Conservation (phyloP, 352 stramenopile genomes). For the Phytopythium delawarense region DNA sequence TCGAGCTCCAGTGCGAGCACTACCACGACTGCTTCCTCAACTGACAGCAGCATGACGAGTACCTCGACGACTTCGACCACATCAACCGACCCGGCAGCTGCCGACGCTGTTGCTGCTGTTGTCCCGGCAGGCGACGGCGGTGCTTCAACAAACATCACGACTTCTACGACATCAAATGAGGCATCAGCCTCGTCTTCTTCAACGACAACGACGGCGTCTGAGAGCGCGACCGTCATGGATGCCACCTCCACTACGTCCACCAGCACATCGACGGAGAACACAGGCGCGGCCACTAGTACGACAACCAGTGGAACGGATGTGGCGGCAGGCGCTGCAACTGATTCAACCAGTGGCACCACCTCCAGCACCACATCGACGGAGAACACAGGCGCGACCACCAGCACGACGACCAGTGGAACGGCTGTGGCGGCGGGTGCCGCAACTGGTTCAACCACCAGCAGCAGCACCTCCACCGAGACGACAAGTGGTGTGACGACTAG, state of each 20-base stretch:
- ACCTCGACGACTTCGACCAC: conserved; percentile 2
- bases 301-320: neutral
- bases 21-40: conserved; percentile 6
- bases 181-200: neutral
- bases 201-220: neutral
- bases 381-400: neutral
- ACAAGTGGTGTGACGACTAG: neutral
- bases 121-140: neutral
- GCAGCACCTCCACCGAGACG: neutral
- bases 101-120: conserved; percentile 3
- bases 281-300: neutral
- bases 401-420: neutral
- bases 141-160: conserved; percentile 3
- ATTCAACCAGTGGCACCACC: neutral
- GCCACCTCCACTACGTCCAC: neutral
- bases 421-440: no score
- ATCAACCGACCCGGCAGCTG: neutral
- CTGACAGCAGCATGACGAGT: neutral
- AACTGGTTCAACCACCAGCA: neutral
- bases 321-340: neutral
- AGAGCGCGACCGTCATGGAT: neutral
- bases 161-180: neutral
- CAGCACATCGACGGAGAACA: neutral
- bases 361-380: neutral
- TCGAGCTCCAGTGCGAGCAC: conserved; percentile 8